Evolutionary conservation across 768 basidiomycete species (phyloP).

Genomic region (Butyriboletus loyo): DNA sequence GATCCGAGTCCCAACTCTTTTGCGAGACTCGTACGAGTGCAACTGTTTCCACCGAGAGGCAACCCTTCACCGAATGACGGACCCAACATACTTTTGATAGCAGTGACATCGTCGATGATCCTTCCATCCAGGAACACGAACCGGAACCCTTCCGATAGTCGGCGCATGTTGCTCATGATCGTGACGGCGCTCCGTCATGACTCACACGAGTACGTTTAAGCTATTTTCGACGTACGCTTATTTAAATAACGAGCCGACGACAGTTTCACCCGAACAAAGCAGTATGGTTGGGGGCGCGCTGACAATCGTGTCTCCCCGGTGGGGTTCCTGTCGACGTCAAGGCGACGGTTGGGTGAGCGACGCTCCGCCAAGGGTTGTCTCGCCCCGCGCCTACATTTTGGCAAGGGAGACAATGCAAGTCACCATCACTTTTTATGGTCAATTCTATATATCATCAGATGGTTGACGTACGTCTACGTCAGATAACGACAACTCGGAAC

Average conservation of each 20-base stretch:
- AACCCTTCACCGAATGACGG: no score
- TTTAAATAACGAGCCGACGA: neutral
- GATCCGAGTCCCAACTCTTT: no score
- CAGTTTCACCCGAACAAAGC: neutral
- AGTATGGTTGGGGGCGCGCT: neutral
- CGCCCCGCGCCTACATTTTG: no score
- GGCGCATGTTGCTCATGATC: no score
- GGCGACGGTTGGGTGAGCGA: neutral
- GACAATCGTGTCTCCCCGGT: no score
- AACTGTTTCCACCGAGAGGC: no score
- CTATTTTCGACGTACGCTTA: neutral
- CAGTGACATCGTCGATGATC: neutral
- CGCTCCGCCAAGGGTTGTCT: neutral
- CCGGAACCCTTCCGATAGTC: neutral
- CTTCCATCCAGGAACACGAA: neutral
- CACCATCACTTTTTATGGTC: neutral
- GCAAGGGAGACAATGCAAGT: neutral
- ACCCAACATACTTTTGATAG: neutral
- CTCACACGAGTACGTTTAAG: neutral
- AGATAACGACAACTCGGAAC: neutral
- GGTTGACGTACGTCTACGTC: neutral
- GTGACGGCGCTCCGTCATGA: neutral
- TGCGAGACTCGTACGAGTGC: no score
- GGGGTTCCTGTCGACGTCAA: neutral
- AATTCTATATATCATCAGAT: neutral